phyloP scores from a whole-genome alignment of 139 green algal species.

The Nannochloris sp. region DNA sequence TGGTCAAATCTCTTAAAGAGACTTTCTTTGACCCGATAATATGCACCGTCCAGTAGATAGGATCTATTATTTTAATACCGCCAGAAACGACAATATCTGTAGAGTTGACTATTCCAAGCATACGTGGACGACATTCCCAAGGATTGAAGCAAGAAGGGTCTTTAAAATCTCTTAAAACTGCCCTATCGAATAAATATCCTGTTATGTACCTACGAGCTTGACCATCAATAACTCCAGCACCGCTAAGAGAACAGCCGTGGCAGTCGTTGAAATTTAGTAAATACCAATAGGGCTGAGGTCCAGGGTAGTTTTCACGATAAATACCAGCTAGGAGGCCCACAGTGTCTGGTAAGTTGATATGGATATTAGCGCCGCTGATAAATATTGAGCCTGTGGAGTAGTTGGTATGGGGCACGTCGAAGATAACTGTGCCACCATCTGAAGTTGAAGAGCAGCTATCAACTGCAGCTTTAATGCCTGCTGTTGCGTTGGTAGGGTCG shows the following conservation, averaged over 20 bases:
- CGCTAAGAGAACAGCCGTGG: slow-evolving; percentile 9
- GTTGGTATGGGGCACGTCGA: not conserved
- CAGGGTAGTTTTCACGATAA: not conserved
- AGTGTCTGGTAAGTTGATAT: slow-evolving; percentile 1
- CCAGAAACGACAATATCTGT: not conserved
- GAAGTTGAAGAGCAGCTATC: not conserved
- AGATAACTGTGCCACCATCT: not conserved
- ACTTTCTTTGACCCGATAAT: slow-evolving; percentile 25
- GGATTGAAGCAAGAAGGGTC: slow-evolving; percentile 14
- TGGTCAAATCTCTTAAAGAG: slow-evolving; percentile 1
- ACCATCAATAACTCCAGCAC: slow-evolving; percentile 14
- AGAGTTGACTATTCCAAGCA: slow-evolving; percentile 16
- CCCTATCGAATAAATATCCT: not conserved
- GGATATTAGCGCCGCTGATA: slow-evolving; percentile 1
- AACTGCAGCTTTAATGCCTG: slow-evolving; percentile 5
- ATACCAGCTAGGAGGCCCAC: slow-evolving; percentile 6
- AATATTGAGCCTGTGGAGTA: slow-evolving; percentile 3
- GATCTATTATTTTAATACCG: slow-evolving; percentile 4
- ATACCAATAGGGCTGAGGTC: not conserved
- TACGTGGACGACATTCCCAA: slow-evolving; percentile 8
- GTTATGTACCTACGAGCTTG: not conserved
- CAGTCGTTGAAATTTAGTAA: slow-evolving; percentile 15
- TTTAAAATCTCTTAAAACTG: not conserved
- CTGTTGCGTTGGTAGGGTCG: not conserved
- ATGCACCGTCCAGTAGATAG: slow-evolving; percentile 23